A percentile compares a stretch with the other conserved stretches of the same genome.
These are phyloP conservation scores for Rhazya stricta DNA, from an alignment of 257 asterid species.

Conservation along the genomic window DNA sequence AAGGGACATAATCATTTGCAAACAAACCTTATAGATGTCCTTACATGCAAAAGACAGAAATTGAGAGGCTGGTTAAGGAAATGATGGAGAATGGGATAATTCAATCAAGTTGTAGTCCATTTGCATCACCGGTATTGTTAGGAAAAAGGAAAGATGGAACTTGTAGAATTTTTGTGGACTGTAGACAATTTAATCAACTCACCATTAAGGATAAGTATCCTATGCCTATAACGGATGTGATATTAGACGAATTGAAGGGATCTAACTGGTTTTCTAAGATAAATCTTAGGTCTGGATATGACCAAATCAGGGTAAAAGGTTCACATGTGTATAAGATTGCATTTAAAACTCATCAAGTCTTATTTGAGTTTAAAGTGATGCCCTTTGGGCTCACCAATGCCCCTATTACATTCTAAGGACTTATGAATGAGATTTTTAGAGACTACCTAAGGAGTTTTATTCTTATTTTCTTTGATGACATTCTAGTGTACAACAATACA, in stretches of 20 bases:
- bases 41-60: not conserved
- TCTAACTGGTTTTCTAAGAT: not conserved
- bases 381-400: conserved; percentile 3
- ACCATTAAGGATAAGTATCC: not conserved
- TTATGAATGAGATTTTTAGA: not conserved
- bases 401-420: not conserved
- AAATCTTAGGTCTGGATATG: not conserved
- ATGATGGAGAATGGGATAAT: not conserved
- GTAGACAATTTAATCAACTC: not conserved
- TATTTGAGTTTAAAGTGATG: not conserved
- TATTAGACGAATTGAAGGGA: not conserved
- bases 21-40: not conserved
- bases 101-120: not conserved
- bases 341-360: not conserved
- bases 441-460: not conserved
- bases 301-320: not conserved
- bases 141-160: not conserved
- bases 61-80: not conserved
- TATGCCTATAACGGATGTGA: not conserved
- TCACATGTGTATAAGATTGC: not conserved
- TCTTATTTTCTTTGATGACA: not conserved
- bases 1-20: not conserved
- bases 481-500: not conserved
- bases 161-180: not conserved
- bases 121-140: not conserved